phyloP scores from a whole-genome alignment of 257 asterid genomes.

The Cordia subcordata region DNA sequence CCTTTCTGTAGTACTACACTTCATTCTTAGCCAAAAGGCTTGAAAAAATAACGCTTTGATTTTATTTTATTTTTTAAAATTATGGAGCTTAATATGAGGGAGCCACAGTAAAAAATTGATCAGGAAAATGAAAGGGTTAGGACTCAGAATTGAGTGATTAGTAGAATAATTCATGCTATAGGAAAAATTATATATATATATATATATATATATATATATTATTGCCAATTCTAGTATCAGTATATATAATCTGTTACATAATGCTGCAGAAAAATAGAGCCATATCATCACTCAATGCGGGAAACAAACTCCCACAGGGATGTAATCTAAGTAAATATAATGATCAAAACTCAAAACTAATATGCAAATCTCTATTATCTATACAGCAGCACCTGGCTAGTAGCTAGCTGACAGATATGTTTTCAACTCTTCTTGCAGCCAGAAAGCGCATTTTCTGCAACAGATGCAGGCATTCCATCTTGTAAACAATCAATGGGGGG shows the following conservation, averaged over 20 bases:
- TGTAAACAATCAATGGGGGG: slow-evolving; percentile 86
- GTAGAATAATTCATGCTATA: no score
- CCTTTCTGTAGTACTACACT: no score
- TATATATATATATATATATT: no score
- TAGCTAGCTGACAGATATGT: not conserved
- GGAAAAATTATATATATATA: no score
- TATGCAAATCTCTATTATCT: not conserved
- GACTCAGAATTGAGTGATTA: no score
- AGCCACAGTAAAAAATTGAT: no score
- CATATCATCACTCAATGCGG: slow-evolving; percentile 46
- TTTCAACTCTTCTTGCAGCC: slow-evolving; percentile 36
- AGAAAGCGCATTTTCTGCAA: slow-evolving; percentile 36
- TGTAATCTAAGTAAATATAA: slow-evolving; percentile 31
- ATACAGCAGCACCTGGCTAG: not conserved
- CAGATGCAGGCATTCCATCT: slow-evolving; percentile 61
- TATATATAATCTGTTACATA: not conserved
- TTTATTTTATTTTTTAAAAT: no score
- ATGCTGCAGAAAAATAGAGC: not conserved
- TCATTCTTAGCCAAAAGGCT: no score
- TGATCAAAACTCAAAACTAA: not conserved
- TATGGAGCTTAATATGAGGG: no score
- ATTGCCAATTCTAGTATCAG: not conserved
- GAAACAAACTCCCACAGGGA: slow-evolving; percentile 49
- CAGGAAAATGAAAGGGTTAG: no score
- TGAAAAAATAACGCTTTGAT: no score